These are phyloP conservation scores for Cladosporium cucumerinum DNA, from an alignment of 2,329 filamentous ascomycete genomes.

Conservation along the genomic window DNA sequence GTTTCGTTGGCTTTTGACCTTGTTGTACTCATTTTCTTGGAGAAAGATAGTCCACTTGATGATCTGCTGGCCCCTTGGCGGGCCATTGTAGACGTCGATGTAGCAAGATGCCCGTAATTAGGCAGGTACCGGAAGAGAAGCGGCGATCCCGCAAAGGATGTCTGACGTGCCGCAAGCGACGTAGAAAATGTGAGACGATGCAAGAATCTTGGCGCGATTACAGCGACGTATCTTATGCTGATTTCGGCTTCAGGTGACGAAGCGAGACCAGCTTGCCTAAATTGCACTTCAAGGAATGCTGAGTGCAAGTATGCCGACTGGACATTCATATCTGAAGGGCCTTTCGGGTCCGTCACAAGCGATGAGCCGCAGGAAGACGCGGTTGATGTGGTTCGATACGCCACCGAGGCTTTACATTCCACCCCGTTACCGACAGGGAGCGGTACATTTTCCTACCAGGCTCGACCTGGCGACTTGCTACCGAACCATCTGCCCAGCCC, in stretches of 20 bases:
- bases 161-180: not conserved
- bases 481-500: not conserved
- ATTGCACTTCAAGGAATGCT: not conserved
- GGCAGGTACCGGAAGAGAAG: not conserved
- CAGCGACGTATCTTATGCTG: not conserved
- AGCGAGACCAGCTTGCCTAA: not conserved
- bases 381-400: not conserved
- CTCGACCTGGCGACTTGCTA: not conserved
- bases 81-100: not conserved
- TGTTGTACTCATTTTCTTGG: not conserved
- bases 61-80: not conserved
- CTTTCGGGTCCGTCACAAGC: not conserved
- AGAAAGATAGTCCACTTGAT: not conserved
- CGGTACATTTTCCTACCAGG: not conserved
- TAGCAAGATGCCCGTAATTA: not conserved
- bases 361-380: not conserved
- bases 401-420: not conserved
- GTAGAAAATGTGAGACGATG: slow-evolving; percentile 3
- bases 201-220: not conserved
- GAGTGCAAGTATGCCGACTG: not conserved
- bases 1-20: not conserved
- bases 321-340: not conserved
- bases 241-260: not conserved
- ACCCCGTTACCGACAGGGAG: not conserved
- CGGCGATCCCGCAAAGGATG: not conserved